Evolutionary conservation across 345 rosid species (phyloP).

Genomic region (Cochlearia excelsa): DNA sequence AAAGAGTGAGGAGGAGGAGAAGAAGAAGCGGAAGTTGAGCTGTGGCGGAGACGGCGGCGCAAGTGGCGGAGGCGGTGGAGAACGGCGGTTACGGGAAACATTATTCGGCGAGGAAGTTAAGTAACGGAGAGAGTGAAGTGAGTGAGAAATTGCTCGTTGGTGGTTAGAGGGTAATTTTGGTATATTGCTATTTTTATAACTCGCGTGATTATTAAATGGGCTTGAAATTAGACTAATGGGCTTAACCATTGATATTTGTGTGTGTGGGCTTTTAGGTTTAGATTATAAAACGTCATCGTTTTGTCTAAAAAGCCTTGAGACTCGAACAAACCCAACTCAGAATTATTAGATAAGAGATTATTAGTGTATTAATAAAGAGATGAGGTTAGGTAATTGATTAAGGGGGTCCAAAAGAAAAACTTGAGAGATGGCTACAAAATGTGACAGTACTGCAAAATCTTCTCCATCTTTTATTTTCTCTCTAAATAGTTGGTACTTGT

Average conservation of each 20-base stretch:
- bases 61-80: constrained; percentile 26
- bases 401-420: constrained; percentile 26
- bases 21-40: constrained; percentile 1
- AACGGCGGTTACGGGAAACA: constrained; percentile 32
- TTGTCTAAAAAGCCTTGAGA: too few species aligned
- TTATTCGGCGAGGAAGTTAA: constrained; percentile 7
- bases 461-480: constrained; percentile 7
- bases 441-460: constrained; percentile 33
- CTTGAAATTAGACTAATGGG: neutral
- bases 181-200: neutral
- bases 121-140: constrained; percentile 11
- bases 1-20: constrained; percentile 17
- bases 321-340: too few species aligned
- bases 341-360: too few species aligned
- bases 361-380: neutral
- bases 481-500: constrained; percentile 33
- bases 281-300: too few species aligned
- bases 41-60: constrained; percentile 4
- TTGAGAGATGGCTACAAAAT: constrained; percentile 30
- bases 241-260: neutral
- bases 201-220: neutral
- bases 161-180: constrained; percentile 4
- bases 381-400: constrained; percentile 38
- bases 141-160: neutral
- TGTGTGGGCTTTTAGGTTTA: too few species aligned